These are phyloP conservation scores for Malassezia pachydermatis DNA, from an alignment of 1,284 basidiomycete genomes.

Conservation along the genomic window DNA sequence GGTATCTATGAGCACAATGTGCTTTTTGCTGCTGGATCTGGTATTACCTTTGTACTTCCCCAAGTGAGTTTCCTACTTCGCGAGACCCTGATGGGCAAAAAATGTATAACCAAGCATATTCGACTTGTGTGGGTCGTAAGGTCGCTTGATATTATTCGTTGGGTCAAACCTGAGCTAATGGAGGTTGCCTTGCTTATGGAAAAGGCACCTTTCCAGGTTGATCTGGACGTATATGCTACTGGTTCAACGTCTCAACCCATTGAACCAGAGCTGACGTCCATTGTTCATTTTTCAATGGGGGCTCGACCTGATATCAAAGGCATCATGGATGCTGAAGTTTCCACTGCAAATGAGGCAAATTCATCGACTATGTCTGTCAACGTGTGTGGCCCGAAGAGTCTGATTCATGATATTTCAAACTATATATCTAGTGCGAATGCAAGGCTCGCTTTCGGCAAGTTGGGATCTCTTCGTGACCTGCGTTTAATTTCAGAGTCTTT, in stretches of 20 bases:
- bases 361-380: not conserved
- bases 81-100: not conserved
- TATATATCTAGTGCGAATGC: not conserved
- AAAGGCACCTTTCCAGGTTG: not conserved
- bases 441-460: not conserved
- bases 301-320: not conserved
- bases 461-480: conserved; percentile 1
- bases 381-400: not conserved
- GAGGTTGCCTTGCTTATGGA: not conserved
- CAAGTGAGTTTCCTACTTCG: conserved; percentile 2
- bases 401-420: not conserved
- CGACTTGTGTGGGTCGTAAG: conserved; percentile 7
- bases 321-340: not conserved
- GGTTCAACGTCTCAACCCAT: not conserved
- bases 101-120: not conserved
- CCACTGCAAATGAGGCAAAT: not conserved
- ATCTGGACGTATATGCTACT: not conserved
- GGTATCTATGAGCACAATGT: conserved; percentile 4
- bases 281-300: not conserved
- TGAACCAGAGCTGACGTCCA: not conserved
- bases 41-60: conserved; percentile 23
- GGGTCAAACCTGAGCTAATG: not conserved
- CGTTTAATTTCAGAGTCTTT: not conserved
- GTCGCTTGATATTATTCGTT: not conserved
- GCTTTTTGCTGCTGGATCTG: conserved; percentile 15